Evolutionary conservation across 345 rosid genomes (phyloP).

Genomic region (Limnanthes douglasii): DNA sequence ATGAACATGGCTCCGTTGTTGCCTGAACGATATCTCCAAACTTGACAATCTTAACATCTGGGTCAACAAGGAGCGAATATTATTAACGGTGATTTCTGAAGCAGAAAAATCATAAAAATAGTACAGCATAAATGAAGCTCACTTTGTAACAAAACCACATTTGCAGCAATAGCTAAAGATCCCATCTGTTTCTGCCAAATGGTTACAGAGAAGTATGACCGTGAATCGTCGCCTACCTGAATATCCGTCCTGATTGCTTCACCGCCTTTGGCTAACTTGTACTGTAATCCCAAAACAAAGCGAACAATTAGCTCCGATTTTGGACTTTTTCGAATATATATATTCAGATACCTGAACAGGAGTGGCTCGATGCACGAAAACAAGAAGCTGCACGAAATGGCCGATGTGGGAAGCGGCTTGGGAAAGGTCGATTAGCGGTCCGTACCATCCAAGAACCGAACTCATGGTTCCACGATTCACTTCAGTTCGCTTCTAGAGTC

Average conservation of each 20-base stretch:
- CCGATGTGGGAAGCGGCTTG: conserved; percentile 26
- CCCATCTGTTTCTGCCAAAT: conserved; percentile 37
- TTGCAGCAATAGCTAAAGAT: conserved; percentile 17
- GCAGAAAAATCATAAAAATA: background rate
- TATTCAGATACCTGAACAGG: conserved; percentile 24
- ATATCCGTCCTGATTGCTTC: conserved; percentile 34
- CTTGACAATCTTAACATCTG: conserved; percentile 34
- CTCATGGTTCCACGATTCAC: too few species aligned
- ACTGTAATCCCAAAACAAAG: conserved; percentile 12
- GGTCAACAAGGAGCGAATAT: background rate
- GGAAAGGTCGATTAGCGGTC: conserved; percentile 35
- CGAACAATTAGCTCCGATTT: too few species aligned
- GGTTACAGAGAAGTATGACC: conserved; percentile 24
- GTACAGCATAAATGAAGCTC: background rate
- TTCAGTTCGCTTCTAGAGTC: too few species aligned
- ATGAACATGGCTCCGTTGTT: conserved; percentile 29
- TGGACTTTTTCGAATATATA: too few species aligned
- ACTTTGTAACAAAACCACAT: conserved; percentile 30
- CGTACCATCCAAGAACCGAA: conserved; percentile 32
- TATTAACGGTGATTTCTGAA: too few species aligned
- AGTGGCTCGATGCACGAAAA: conserved; percentile 31
- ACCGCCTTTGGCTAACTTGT: conserved; percentile 26
- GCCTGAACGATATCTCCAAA: conserved; percentile 24
- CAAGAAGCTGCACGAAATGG: conserved; percentile 43
- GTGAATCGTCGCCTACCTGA: conserved; percentile 45